Evolutionary conservation across 768 basidiomycete genomes (phyloP), one percentile per base, ranked within the genome.

Genomic region (Leccinum truebloodii): DNA sequence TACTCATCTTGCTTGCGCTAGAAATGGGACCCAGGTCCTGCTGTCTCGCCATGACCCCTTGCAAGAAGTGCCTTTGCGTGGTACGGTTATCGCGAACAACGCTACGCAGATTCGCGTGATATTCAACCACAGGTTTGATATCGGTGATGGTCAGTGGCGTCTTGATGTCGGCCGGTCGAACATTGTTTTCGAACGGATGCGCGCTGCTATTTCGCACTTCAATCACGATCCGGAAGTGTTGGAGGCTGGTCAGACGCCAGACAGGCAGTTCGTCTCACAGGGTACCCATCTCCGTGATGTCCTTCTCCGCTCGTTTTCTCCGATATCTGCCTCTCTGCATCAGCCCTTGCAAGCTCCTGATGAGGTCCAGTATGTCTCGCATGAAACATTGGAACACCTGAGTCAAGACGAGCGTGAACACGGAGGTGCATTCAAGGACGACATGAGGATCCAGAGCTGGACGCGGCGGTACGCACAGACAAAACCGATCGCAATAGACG

Each of bases 391-490:
- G 48, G 80, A 78, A 48, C 80, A 79, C 59, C 68, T 64, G 3
- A 68, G 67, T 59, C 68, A 65, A 51, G 72, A 71, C 22, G 59
- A 54, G 9, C 59, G 55, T 22, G 69, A 67, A 34, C 62, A 68
- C 9, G 65, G 68, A 30, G 86, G 87, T 16, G 78, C 84, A 10
- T 89, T 96, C 73, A 80, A 78, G 60, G 78, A 87, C 24, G 87
- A 97, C 68, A 82, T 88, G 76, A 77, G 85, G 50, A 89, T 97
- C 41, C 84, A 85, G 63, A 92, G 88, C 66, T 96, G 95, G 95
- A 88, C 86, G 8, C 76, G 76, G 59, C 80, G 95, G 52, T 87
- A 95, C 73, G 79, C 81, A 16, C 74, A 69, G 20, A 68, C 73
- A 8, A 71, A 84, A 55, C 91, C 94, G 0, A 68, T 94, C 30